phyloP scores from a whole-genome alignment of 2,329 filamentous ascomycete genomes.

The Ascochyta rabiei region DNA sequence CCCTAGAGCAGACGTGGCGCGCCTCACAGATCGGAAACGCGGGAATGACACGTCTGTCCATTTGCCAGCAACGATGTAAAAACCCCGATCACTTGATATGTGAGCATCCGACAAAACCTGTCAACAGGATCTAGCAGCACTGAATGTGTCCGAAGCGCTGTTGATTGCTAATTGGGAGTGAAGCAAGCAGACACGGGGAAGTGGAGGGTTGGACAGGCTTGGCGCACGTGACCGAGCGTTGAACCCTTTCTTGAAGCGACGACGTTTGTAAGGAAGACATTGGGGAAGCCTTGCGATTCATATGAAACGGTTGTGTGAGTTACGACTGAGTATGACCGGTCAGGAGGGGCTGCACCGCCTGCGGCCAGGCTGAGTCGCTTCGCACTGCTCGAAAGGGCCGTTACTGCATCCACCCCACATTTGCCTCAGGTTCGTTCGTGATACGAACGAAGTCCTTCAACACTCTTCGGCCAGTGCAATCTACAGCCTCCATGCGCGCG shows the following conservation, averaged over 20 bases:
- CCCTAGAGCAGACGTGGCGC: constrained; percentile 6
- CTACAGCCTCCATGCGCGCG: constrained; percentile 17
- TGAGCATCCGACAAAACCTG: background rate
- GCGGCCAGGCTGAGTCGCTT: background rate
- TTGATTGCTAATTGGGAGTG: background rate
- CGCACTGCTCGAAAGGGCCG: background rate
- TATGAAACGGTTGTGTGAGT: background rate
- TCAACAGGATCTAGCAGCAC: background rate
- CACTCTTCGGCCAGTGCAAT: background rate
- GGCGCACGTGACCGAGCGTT: background rate
- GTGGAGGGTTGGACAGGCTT: background rate
- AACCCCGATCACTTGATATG: background rate
- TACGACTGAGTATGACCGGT: background rate
- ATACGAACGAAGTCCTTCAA: background rate
- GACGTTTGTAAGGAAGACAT: background rate
- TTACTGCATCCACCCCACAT: constrained; percentile 1
- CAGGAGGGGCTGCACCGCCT: background rate
- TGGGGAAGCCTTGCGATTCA: background rate
- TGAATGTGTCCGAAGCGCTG: background rate
- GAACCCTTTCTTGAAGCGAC: background rate
- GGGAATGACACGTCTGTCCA: constrained; percentile 10
- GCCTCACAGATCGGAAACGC: constrained; percentile 18
- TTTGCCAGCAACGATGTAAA: constrained; percentile 1
- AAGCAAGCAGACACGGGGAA: background rate
- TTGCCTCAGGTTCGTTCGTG: constrained; percentile 1